Conservation (phyloP, 1,284 basidiomycete species). For the Termitomyces sp. region DNA sequence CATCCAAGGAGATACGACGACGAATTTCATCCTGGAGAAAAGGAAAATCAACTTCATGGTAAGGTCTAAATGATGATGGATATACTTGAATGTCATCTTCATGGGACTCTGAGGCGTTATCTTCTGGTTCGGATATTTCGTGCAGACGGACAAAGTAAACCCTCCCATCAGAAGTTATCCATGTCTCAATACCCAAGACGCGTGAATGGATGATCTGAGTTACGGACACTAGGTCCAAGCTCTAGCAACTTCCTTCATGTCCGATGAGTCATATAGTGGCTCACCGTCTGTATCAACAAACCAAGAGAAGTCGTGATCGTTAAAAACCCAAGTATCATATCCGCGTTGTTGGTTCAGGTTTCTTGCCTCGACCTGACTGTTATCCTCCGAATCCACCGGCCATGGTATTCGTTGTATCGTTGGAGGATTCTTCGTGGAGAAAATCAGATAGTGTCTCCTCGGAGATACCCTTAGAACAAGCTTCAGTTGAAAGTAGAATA, state of each 20-base stretch:
- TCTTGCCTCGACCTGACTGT: constrained; percentile 32
- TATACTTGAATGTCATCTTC: constrained; percentile 18
- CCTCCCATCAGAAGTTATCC: constrained; percentile 78
- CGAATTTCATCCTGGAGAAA: constrained; percentile 9
- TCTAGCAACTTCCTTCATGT: not conserved
- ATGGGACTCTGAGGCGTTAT: constrained; percentile 4
- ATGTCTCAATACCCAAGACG: constrained; percentile 61
- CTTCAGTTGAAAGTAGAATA: not conserved
- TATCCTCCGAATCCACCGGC: constrained; percentile 52
- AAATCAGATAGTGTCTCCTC: constrained; percentile 60
- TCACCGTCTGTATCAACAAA: constrained; percentile 65
- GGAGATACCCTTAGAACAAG: constrained; percentile 57
- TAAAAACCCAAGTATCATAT: constrained; percentile 70
- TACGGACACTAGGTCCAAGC: constrained; percentile 46
- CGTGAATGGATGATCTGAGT: constrained; percentile 53
- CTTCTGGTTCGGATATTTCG: constrained; percentile 28
- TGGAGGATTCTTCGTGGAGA: constrained; percentile 67
- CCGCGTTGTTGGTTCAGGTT: constrained; percentile 31
- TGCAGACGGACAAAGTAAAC: constrained; percentile 69
- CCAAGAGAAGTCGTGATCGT: constrained; percentile 70
- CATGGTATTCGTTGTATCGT: constrained; percentile 77
- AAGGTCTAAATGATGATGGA: not conserved
- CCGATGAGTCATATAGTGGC: constrained; percentile 16
- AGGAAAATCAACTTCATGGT: not conserved
- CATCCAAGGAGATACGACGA: constrained; percentile 9